Evolutionary conservation across 139 green algal genomes (phyloP).

Genomic region (Micromonas commoda): DNA sequence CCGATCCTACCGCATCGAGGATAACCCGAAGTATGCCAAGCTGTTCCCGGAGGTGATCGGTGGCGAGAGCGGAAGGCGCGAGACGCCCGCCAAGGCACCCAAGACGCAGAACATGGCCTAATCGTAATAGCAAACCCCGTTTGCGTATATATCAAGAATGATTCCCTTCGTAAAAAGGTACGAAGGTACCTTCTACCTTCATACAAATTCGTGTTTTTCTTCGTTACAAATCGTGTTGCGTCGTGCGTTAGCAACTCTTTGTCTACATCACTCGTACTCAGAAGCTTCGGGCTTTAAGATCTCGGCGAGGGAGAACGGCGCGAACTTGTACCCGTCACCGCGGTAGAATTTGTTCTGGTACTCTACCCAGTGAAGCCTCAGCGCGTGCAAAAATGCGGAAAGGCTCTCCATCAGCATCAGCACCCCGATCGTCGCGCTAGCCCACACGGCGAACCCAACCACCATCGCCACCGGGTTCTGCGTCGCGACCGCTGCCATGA

Average conservation of each 20-base stretch:
- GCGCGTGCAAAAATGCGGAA: conserved; percentile 93
- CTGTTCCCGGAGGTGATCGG: background rate
- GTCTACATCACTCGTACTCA: background rate
- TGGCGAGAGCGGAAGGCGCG: too few relatives aligned
- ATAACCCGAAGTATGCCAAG: background rate
- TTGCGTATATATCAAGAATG: too few relatives aligned
- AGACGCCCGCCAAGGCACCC: too few relatives aligned
- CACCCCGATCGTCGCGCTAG: conserved; percentile 83
- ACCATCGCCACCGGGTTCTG: conserved; percentile 37
- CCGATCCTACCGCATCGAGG: background rate
- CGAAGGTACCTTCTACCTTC: too few relatives aligned
- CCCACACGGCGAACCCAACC: conserved; percentile 82
- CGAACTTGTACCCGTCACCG: conserved; percentile 83
- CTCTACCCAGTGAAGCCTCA: conserved; percentile 93
- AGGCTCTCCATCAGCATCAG: conserved; percentile 98
- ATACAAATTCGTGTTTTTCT: too few relatives aligned
- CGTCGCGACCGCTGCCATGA: conserved; percentile 41
- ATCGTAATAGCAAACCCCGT: too few relatives aligned
- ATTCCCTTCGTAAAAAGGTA: too few relatives aligned
- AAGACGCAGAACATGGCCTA: too few relatives aligned
- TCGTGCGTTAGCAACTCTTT: background rate
- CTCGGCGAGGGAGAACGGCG: conserved; percentile 71
- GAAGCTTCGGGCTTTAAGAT: conserved; percentile 7
- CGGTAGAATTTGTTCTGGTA: conserved; percentile 65
- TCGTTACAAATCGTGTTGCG: background rate